A percentile compares a stretch with the other conserved stretches of the same genome.
phyloP scores from a whole-genome alignment of 257 asterid genomes.

The Dorcoceras hygrometricum region DNA sequence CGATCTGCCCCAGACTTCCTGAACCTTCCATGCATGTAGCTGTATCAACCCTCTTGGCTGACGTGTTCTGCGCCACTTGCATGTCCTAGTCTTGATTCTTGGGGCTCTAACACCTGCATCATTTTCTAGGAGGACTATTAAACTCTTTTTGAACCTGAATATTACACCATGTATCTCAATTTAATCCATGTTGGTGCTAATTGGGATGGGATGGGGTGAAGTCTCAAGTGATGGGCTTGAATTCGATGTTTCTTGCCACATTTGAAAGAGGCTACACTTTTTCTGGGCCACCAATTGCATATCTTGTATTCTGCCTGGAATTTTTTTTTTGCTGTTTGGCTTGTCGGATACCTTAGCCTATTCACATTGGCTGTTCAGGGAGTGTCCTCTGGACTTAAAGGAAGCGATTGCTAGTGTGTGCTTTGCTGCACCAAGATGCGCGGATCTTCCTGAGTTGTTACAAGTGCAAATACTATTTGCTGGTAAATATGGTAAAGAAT shows the following conservation, averaged over 20 bases:
- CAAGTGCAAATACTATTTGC: conserved; percentile 74
- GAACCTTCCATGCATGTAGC: too few relatives aligned
- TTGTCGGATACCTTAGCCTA: conserved; percentile 11
- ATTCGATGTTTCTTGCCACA: not conserved
- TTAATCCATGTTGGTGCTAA: not conserved
- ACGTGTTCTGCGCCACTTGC: not conserved
- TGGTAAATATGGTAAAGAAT: conserved; percentile 89
- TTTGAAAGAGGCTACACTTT: not conserved
- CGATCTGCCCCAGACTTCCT: too few relatives aligned
- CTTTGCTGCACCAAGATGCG: conserved; percentile 98
- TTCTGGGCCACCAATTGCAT: not conserved
- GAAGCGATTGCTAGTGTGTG: conserved; percentile 95
- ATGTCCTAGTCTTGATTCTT: too few relatives aligned
- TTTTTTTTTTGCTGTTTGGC: conserved; percentile 12
- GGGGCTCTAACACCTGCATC: not conserved
- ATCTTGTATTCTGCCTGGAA: conserved; percentile 10
- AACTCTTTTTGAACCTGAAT: not conserved
- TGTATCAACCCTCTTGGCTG: too few relatives aligned
- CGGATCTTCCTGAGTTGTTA: conserved; percentile 82
- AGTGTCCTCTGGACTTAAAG: conserved; percentile 94
- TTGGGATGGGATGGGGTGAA: not conserved
- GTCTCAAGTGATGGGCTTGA: not conserved
- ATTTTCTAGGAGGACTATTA: not conserved
- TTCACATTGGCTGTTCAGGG: conserved; percentile 45
- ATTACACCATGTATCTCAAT: not conserved